These are phyloP conservation scores for Coemansia interrupta DNA, from an alignment of 192 early-diverging fungal genomes.

Conservation along the genomic window DNA sequence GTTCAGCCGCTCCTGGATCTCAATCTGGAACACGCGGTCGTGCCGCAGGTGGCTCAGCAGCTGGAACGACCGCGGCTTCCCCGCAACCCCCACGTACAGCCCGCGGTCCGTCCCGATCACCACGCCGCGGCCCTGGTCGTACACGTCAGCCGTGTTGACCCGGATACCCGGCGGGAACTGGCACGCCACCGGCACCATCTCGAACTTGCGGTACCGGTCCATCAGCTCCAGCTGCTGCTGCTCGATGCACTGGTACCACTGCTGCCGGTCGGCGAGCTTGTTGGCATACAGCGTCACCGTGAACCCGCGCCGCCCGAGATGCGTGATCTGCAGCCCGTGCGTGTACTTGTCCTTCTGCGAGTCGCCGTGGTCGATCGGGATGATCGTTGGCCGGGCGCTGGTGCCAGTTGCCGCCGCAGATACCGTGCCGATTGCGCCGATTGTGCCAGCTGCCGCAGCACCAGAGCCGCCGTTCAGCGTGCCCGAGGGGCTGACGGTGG, in stretches of 20 bases:
- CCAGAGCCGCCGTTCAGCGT: slow-evolving; percentile 17
- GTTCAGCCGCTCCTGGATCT: slow-evolving; percentile 76
- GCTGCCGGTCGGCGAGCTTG: slow-evolving; percentile 65
- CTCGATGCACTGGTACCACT: slow-evolving; percentile 82
- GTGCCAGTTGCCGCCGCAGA: neutral
- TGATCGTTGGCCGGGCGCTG: slow-evolving; percentile 29
- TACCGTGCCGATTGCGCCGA: neutral
- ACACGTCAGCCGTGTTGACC: slow-evolving; percentile 50
- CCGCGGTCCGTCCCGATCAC: slow-evolving; percentile 84
- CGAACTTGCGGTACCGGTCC: slow-evolving; percentile 51
- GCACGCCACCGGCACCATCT: slow-evolving; percentile 47
- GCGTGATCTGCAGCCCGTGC: slow-evolving; percentile 71
- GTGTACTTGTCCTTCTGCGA: slow-evolving; percentile 56
- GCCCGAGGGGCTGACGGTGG: neutral
- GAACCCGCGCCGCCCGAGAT: slow-evolving; percentile 71
- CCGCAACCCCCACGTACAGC: slow-evolving; percentile 69
- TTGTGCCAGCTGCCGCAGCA: slow-evolving; percentile 4
- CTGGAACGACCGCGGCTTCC: slow-evolving; percentile 52
- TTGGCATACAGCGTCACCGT: slow-evolving; percentile 69
- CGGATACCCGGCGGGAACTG: slow-evolving; percentile 50
- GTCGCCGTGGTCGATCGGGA: slow-evolving; percentile 38
- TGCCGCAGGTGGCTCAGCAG: slow-evolving; percentile 59
- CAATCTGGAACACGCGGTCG: slow-evolving; percentile 83
- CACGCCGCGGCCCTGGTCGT: slow-evolving; percentile 63
- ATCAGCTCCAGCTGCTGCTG: slow-evolving; percentile 51